phyloP scores from a whole-genome alignment of 2,329 filamentous ascomycete species.

The Colletotrichum plurivorum region DNA sequence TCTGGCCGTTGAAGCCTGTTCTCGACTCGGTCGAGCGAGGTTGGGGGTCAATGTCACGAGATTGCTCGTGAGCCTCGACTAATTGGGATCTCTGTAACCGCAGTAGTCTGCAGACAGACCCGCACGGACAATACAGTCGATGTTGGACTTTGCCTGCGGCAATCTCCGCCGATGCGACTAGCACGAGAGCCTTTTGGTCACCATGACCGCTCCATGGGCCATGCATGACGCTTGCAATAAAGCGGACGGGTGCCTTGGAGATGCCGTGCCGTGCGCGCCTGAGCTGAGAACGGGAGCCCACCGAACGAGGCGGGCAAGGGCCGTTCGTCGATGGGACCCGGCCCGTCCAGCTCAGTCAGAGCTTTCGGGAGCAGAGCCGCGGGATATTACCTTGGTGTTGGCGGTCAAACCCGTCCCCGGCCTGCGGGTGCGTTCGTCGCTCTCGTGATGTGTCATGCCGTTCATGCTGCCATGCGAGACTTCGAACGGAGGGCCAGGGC shows the following conservation, averaged over 20 bases:
- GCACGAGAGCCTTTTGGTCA: slow-evolving; percentile 11
- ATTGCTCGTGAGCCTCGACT: slow-evolving; percentile 28
- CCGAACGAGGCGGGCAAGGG: slow-evolving; percentile 6
- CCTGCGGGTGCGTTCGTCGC: background rate
- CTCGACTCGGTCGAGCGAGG: slow-evolving; percentile 15
- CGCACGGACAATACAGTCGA: slow-evolving; percentile 33
- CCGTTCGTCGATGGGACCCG: slow-evolving; percentile 28
- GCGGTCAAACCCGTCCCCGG: slow-evolving; percentile 8
- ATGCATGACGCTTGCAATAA: slow-evolving; percentile 34
- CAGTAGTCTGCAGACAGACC: slow-evolving; percentile 17
- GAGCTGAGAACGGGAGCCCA: slow-evolving; percentile 24
- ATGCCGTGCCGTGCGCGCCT: slow-evolving; percentile 26
- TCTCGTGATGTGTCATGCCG: slow-evolving; percentile 21
- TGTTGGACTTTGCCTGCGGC: slow-evolving; percentile 31
- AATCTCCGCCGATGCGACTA: slow-evolving; percentile 37
- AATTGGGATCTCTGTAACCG: slow-evolving; percentile 27
- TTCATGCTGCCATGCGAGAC: slow-evolving; percentile 26
- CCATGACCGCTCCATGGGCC: slow-evolving; percentile 14
- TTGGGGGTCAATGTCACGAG: slow-evolving; percentile 28
- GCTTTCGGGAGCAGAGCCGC: slow-evolving; percentile 39
- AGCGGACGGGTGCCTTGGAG: slow-evolving; percentile 17
- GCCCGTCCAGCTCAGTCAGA: slow-evolving; percentile 22
- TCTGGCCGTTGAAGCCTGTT: slow-evolving; percentile 16
- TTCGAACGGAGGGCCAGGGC: slow-evolving; percentile 35
- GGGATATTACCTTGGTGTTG: slow-evolving; percentile 16